Base-by-base conservation (phyloP, 2,329 filamentous ascomycete species). In the Cladosporium sp. region DNA sequence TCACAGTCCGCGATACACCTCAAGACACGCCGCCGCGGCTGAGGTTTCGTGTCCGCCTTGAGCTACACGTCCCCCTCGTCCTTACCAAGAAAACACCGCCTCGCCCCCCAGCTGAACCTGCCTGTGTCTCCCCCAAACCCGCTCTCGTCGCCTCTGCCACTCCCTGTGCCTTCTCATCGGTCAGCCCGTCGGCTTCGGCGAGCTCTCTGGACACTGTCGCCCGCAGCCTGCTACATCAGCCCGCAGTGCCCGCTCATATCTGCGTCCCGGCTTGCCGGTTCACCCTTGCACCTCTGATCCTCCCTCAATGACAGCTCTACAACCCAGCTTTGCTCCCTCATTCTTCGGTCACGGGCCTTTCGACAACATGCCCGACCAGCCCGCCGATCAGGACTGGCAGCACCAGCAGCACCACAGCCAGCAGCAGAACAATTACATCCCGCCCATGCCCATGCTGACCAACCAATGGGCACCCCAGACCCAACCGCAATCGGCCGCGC, bases 281-380 rank as follows among this genome's bases (percentile, higher is more conserved):
- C 46, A 50, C 32, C 46, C 46, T 50, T 50, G 46, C 46, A 50
- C 46, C 10, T 49, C 28, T 31, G 16, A 34, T 38, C 35, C 43
- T 49, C 41, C 28, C 28, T 46, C 46, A 58, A 58, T 58, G 54
- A 58, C 54, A 46, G 51, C 43, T 31, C 40, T 56, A 13, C 54
- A 55, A 18, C 35, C 54, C 19, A 42, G 46, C 43, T 45, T 53
- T 46, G 54, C 45, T 40, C 44, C 44, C n/a, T 52, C 54, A 11
- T 49, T 55, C 10, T 35, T 53, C 31, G 46, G 51, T 16, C 49
- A 41, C 40, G 40, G 41, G 13, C 49, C 43, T 16, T 41, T 50
- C 19, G 43, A 43, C 42, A 48, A 33, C 11, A 57, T 58, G 57
- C 45, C 57, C 22, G 50, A 56, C 33, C 38, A 51, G 41, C 9